Evolutionary conservation across 2,329 filamentous ascomycete species (phyloP).

Genomic region (Pseudogymnoascus sp.): DNA sequence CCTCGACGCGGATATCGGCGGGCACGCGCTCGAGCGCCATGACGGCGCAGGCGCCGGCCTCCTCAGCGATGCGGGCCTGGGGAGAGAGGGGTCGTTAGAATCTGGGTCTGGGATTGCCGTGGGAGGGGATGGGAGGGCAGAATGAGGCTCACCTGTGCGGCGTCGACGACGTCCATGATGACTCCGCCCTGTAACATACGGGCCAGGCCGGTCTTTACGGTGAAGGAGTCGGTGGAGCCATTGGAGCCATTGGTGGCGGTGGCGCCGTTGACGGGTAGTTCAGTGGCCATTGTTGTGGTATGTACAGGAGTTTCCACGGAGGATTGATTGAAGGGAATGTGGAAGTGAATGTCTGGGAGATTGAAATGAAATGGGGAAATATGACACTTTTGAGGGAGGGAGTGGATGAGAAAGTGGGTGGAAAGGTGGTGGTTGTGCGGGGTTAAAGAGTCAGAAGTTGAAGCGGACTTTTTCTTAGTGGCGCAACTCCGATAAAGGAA

Average conservation of each 20-base stretch:
- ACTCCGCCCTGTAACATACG: slow-evolving; percentile 99
- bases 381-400: background rate
- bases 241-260: slow-evolving; percentile 16
- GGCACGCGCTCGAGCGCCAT: slow-evolving; percentile 98
- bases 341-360: background rate
- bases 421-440: background rate
- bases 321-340: background rate
- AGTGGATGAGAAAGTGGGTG: background rate
- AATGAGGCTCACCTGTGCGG: slow-evolving; percentile 48
- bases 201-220: slow-evolving; percentile 88
- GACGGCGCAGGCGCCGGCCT: slow-evolving; percentile 89
- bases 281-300: slow-evolving; percentile 32
- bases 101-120: too few relatives aligned
- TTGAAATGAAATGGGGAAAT: background rate
- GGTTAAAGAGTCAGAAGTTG: background rate
- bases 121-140: too few relatives aligned
- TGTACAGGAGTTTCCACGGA: background rate
- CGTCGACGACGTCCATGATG: slow-evolving; percentile 98
- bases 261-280: slow-evolving; percentile 33
- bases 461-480: slow-evolving; percentile 1
- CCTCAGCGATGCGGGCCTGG: slow-evolving; percentile 82
- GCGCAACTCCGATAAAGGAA: background rate
- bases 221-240: slow-evolving; percentile 45
- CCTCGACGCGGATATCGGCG: slow-evolving; percentile 85
- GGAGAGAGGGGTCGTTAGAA: too few relatives aligned